Conservation (phyloP, 2,329 filamentous ascomycete species). For the Clarireedia monteithiana region DNA sequence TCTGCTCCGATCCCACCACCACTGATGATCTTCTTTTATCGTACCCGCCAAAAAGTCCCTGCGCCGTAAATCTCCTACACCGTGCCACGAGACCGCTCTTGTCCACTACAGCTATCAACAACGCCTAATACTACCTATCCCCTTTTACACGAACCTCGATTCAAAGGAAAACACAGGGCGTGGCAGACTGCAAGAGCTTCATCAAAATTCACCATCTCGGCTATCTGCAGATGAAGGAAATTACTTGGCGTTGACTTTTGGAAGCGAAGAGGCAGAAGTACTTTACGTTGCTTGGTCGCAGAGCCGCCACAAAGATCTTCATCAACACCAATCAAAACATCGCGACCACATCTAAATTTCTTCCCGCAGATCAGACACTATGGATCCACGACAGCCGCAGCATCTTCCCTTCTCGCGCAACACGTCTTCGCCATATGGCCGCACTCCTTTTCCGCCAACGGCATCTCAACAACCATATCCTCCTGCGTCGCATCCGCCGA, state of each 20-base stretch:
- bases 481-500: conserved; percentile 26
- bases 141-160: neutral
- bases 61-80: neutral
- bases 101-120: neutral
- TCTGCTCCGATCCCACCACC: too few relatives aligned
- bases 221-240: too few relatives aligned
- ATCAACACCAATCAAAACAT: too few relatives aligned
- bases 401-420: conserved; percentile 27
- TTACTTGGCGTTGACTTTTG: too few relatives aligned
- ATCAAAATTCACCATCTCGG: too few relatives aligned
- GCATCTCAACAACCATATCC: conserved; percentile 24
- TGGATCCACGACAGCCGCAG: conserved; percentile 29
- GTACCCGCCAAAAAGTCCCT: neutral
- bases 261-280: too few relatives aligned
- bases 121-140: too few relatives aligned
- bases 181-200: too few relatives aligned
- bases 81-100: neutral
- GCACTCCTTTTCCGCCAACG: conserved; percentile 25
- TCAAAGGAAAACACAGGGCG: neutral
- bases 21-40: neutral
- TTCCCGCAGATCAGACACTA: conserved; percentile 14
- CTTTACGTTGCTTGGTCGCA: too few relatives aligned
- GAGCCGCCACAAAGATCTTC: too few relatives aligned
- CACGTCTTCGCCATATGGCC: conserved; percentile 28
- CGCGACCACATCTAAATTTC: too few relatives aligned